Base-by-base conservation (phyloP, 768 basidiomycete species). In the Lentinula guzmanii region DNA sequence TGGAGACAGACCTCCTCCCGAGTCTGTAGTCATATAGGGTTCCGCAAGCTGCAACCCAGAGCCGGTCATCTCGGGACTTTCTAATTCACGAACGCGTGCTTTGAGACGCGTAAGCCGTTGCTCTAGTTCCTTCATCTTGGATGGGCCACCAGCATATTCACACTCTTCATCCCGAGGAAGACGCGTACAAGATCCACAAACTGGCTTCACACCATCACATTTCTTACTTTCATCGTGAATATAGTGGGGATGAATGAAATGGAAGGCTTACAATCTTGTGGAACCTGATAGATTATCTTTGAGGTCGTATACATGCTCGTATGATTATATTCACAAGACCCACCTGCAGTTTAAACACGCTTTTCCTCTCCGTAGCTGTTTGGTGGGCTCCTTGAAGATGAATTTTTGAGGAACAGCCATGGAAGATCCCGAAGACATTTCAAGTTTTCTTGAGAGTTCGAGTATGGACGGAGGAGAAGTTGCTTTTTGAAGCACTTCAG, bases 131-230 rank as follows among this genome's bases (percentile, higher is more conserved):
- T 80, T 67, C 1, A 74, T 80, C 21, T 70, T 70, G 0, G 80
- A 73, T 16, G 66, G 66, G 1, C 70, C 75, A 53, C 80, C 79
- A 0, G 74, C 73, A 61, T 79, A 82, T 69, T 82, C 79, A 54
- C 80, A 82, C 43, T 78, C 77, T 7, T 77, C 78, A 9, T 64
- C 67, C 16, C 77, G 70, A 43, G 77, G 72, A 1, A 74, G 72
- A 5, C 77, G 69, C 11, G 69, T 65, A 63, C 80, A 82, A 42
- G 75, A 79, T 11, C 73, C 72, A 59, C 80, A 82, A 8, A 66
- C 62, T 15, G 67, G 67, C 33, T 55, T 60, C 31, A 48, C 65
- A 10, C 67, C 67, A 41, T 68, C 67, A 37, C 67, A 66, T 68
- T 63, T 65, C 66, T 67, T 31, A 5, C 28, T 53, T 31, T 18